phyloP scores from a whole-genome alignment of 179 eudicot species.

The Amaranthus tricolor region DNA sequence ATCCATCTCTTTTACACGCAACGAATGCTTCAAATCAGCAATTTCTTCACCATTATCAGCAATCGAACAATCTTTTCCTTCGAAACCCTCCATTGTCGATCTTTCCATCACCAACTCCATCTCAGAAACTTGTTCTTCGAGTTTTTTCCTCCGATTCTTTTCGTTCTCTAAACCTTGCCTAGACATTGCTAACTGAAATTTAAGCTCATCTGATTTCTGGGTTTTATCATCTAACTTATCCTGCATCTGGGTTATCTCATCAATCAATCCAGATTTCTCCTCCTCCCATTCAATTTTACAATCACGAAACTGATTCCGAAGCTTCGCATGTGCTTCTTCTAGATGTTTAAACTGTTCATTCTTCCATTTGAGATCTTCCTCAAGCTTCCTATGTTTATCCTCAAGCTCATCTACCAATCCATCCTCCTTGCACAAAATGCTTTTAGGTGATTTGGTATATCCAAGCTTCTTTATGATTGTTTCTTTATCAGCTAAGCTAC shows the following conservation, averaged over 20 bases:
- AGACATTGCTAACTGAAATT: conserved; percentile 47
- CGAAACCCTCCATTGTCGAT: conserved; percentile 36
- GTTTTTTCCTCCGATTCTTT: conserved; percentile 49
- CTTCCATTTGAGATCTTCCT: conserved; percentile 86
- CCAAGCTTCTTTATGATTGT: conserved; percentile 40
- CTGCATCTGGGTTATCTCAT: conserved; percentile 54
- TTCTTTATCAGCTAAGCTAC: conserved; percentile 49
- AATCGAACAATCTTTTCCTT: conserved; percentile 43
- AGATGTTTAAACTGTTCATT: conserved; percentile 74
- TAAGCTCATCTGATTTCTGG: conserved; percentile 41
- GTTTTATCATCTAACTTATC: conserved; percentile 44
- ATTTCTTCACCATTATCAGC: conserved; percentile 45
- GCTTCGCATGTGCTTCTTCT: conserved; percentile 79
- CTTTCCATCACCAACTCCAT: conserved; percentile 39
- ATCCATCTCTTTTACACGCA: conserved; percentile 56
- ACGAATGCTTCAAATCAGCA: conserved; percentile 46
- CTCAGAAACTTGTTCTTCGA: conserved; percentile 65
- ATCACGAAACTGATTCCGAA: conserved; percentile 33
- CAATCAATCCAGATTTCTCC: conserved; percentile 58
- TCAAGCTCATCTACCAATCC: conserved; percentile 44
- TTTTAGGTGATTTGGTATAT: conserved; percentile 31
- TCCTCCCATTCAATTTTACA: conserved; percentile 62
- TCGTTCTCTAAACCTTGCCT: conserved; percentile 71
- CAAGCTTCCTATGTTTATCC: conserved; percentile 50
- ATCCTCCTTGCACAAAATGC: conserved; percentile 38